phyloP scores from a whole-genome alignment of 495 filamentous ascomycete genomes.

The Xylaria acuta region DNA sequence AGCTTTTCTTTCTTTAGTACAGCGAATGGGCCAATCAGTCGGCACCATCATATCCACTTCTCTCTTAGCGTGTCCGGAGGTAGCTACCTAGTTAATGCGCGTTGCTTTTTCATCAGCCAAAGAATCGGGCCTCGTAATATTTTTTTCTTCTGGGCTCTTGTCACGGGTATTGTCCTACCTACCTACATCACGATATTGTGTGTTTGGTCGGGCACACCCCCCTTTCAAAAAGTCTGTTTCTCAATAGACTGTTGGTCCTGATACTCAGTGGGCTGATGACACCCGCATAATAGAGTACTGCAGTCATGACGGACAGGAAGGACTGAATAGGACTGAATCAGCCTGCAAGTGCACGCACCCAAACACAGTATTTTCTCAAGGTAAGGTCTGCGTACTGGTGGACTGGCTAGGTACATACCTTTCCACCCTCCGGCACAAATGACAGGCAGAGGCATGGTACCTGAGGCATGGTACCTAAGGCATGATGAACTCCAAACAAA shows the following conservation, averaged over 20 bases:
- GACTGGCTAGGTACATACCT: not conserved
- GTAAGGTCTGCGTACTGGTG: not conserved
- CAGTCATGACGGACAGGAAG: not conserved
- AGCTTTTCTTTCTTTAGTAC: not conserved
- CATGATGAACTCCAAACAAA: not conserved
- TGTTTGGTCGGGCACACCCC: not conserved
- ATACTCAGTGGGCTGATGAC: not conserved
- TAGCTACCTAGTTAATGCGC: not conserved
- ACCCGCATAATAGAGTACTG: not conserved
- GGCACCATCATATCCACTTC: not conserved
- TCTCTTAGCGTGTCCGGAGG: not conserved
- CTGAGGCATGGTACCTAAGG: not conserved
- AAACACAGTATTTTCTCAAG: not conserved
- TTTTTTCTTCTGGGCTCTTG: not conserved
- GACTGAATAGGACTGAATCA: not conserved
- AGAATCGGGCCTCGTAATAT: not conserved
- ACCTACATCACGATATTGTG: not conserved
- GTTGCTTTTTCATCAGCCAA: not conserved
- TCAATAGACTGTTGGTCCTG: not conserved
- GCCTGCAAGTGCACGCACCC: slow-evolving; percentile 8
- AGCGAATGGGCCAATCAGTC: not conserved
- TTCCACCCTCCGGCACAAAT: not conserved
- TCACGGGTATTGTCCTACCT: not conserved
- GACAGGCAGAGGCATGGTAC: not conserved
- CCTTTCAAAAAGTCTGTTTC: not conserved